A percentile compares a stretch with the other conserved stretches of the same genome.
phyloP scores from a whole-genome alignment of 2,329 filamentous ascomycete genomes.

The Monosporascus sp. region DNA sequence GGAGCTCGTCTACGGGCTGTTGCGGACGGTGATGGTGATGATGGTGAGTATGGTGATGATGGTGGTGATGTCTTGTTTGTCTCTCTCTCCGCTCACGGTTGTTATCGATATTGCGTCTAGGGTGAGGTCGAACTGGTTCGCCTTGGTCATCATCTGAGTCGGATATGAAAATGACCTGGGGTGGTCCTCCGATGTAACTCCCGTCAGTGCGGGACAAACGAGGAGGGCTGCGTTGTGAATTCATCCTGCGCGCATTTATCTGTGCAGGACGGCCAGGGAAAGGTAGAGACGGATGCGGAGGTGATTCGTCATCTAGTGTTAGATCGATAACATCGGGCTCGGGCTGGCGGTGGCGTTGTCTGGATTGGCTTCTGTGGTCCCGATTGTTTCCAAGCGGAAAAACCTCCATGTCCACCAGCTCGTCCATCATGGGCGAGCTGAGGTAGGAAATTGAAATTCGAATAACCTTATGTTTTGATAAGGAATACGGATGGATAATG shows the following conservation, averaged over 20 bases:
- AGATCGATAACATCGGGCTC: slow-evolving; percentile 21
- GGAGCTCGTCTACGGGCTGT: background rate
- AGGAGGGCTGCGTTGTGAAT: slow-evolving; percentile 18
- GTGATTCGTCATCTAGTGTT: slow-evolving; percentile 17
- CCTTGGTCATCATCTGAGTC: slow-evolving; percentile 22
- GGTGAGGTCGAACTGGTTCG: slow-evolving; percentile 2
- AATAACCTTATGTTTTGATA: too few species aligned
- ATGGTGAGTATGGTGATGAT: background rate
- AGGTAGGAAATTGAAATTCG: too few species aligned
- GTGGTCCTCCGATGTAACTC: slow-evolving; percentile 17
- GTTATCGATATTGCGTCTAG: slow-evolving; percentile 1
- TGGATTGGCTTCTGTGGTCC: slow-evolving; percentile 2
- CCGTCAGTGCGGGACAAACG: slow-evolving; percentile 24
- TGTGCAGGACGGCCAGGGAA: slow-evolving; percentile 7
- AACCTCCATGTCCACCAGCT: slow-evolving; percentile 20
- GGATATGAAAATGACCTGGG: slow-evolving; percentile 21
- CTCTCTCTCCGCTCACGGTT: slow-evolving; percentile 1
- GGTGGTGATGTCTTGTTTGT: background rate
- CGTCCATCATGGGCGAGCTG: slow-evolving; percentile 5
- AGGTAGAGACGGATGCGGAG: slow-evolving; percentile 2
- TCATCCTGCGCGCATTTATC: slow-evolving; percentile 15
- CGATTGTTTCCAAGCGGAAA: slow-evolving; percentile 2
- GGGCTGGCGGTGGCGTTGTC: slow-evolving; percentile 3
- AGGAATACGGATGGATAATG: too few species aligned
- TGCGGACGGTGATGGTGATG: background rate